Evolutionary conservation across 495 filamentous ascomycete genomes (phyloP).

Genomic region (Aspergillus ostianus): DNA sequence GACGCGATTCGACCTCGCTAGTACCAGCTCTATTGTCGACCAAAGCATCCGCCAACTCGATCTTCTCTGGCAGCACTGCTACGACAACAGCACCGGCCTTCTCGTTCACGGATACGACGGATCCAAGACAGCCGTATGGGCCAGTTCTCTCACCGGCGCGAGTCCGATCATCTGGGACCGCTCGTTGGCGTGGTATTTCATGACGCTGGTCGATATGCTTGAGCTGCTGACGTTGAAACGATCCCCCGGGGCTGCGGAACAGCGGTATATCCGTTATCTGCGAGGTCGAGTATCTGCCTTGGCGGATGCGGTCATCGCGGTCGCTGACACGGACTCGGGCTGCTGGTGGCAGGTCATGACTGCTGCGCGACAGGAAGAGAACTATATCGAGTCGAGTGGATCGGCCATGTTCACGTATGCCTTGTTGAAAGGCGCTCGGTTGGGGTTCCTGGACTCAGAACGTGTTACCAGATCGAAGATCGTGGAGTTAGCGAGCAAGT

Average conservation of each 20-base stretch:
- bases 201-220: slow-evolving; percentile 56
- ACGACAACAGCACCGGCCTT: slow-evolving; percentile 44
- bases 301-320: slow-evolving; percentile 38
- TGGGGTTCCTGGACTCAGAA: slow-evolving; percentile 34
- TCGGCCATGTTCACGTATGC: slow-evolving; percentile 61
- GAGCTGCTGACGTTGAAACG: slow-evolving; percentile 24
- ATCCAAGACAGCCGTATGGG: slow-evolving; percentile 52
- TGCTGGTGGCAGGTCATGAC: slow-evolving; percentile 64
- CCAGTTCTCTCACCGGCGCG: slow-evolving; percentile 52
- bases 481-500: slow-evolving; percentile 23
- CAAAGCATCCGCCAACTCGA: slow-evolving; percentile 54
- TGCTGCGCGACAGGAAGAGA: slow-evolving; percentile 43
- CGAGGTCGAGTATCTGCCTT: slow-evolving; percentile 38
- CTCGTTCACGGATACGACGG: slow-evolving; percentile 61
- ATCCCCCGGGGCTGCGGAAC: neutral
- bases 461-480: neutral
- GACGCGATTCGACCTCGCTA: slow-evolving; percentile 35
- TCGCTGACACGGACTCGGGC: slow-evolving; percentile 44
- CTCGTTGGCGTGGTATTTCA: slow-evolving; percentile 59
- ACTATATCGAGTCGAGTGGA: slow-evolving; percentile 61
- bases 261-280: slow-evolving; percentile 23
- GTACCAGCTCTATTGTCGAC: slow-evolving; percentile 33
- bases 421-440: slow-evolving; percentile 49
- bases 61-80: slow-evolving; percentile 50
- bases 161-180: slow-evolving; percentile 57